Percentiles rank a stretch among this genome's conserved stretches.
Conservation (phyloP, 129 eudicot genomes). For the Flaveria brownii region DNA sequence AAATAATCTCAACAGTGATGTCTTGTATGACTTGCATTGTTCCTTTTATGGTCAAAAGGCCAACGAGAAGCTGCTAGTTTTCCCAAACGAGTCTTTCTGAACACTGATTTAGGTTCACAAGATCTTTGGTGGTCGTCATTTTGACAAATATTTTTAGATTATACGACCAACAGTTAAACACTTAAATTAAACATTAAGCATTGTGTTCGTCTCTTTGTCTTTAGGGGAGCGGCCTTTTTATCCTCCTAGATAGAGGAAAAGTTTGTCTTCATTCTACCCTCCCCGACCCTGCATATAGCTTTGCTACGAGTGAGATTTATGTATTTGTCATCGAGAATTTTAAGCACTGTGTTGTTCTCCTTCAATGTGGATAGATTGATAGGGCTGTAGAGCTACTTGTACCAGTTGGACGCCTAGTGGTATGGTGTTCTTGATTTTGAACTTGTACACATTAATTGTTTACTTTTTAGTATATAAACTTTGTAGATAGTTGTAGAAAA, state of each 20-base stretch:
- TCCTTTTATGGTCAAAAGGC: not conserved
- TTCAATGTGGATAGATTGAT: too few relatives aligned
- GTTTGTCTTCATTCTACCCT: too few relatives aligned
- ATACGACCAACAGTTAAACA: not conserved
- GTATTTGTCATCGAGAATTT: not conserved
- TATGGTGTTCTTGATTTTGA: not conserved
- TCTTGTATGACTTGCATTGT: not conserved
- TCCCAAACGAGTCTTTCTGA: not conserved
- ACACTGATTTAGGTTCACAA: not conserved
- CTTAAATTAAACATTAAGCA: not conserved
- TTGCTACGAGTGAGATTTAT: too few relatives aligned
- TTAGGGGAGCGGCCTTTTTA: too few relatives aligned
- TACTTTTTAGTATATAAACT: not conserved
- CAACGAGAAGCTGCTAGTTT: not conserved
- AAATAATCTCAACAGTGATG: not conserved
- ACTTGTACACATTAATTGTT: not conserved
- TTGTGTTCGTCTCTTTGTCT: not conserved
- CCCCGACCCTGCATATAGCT: too few relatives aligned
- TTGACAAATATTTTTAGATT: not conserved
- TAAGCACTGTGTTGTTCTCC: too few relatives aligned
- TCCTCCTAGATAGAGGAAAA: too few relatives aligned
- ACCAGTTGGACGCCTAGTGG: not conserved
- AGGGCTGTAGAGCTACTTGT: too few relatives aligned
- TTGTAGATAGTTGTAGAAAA: not conserved
- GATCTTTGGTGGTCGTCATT: not conserved